A percentile compares a stretch with the other conserved stretches of the same genome.
Conservation (phyloP, 495 filamentous ascomycete genomes). For the Jackrogersella multiformis region DNA sequence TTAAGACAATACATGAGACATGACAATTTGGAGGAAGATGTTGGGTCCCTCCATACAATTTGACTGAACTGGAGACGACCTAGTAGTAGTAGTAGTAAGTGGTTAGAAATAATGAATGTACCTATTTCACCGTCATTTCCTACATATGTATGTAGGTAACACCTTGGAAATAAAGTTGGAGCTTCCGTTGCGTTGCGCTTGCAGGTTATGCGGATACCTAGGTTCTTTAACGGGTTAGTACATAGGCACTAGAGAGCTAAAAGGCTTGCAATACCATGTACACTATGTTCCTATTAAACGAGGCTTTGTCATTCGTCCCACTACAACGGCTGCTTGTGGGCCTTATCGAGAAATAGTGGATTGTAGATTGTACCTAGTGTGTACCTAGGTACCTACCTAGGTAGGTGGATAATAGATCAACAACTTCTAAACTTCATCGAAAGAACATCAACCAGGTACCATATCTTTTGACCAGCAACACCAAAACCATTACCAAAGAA, state of each 20-base stretch:
- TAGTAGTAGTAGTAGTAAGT: slow-evolving; percentile 28
- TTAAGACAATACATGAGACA: background rate
- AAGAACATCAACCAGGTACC: background rate
- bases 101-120: background rate
- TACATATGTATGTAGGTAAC: too few relatives aligned
- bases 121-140: too few relatives aligned
- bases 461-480: background rate
- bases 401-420: slow-evolving; percentile 17
- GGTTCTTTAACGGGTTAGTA: too few relatives aligned
- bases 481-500: background rate
- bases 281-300: background rate
- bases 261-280: too few relatives aligned
- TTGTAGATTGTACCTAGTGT: too few relatives aligned
- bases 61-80: too few relatives aligned
- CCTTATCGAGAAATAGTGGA: too few relatives aligned
- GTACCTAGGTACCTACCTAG: too few relatives aligned
- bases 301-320: slow-evolving; percentile 27
- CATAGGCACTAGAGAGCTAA: too few relatives aligned
- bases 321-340: slow-evolving; percentile 13
- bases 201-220: slow-evolving; percentile 9
- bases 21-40: slow-evolving; percentile 80
- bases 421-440: slow-evolving; percentile 14
- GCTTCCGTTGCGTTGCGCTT: slow-evolving; percentile 26
- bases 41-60: slow-evolving; percentile 73
- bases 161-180: too few relatives aligned